These are phyloP conservation scores for Friedmanniomyces endolithicus DNA, from an alignment of 495 filamentous ascomycete genomes.

Conservation along the genomic window DNA sequence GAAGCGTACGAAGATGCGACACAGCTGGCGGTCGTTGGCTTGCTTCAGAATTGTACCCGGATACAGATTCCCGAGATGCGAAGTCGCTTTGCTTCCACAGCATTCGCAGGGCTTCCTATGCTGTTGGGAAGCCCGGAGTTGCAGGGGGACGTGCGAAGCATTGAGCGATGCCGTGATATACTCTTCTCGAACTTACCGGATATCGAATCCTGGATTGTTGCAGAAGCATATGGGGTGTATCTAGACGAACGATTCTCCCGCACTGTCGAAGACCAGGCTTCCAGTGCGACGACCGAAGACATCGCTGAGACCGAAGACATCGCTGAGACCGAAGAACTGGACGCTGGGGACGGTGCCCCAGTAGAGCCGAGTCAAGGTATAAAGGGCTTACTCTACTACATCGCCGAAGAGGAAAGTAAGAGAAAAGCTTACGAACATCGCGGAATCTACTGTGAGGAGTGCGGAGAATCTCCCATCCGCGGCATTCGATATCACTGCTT, in stretches of 20 bases:
- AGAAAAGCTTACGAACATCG: conserved; percentile 85
- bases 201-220: background rate
- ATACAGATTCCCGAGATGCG: background rate
- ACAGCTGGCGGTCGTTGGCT: background rate
- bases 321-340: conserved; percentile 7
- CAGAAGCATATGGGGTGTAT: background rate
- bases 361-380: conserved; percentile 35
- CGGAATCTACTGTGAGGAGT: conserved; percentile 77
- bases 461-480: background rate
- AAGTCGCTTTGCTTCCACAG: background rate
- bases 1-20: background rate
- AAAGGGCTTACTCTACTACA: conserved; percentile 32
- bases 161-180: background rate
- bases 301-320: conserved; percentile 11
- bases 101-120: background rate
- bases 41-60: background rate
- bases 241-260: background rate
- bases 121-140: background rate
- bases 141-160: background rate
- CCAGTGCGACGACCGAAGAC: background rate
- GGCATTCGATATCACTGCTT: conserved; percentile 20
- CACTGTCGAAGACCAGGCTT: background rate
- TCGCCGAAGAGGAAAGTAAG: conserved; percentile 54
- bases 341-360: conserved; percentile 1
- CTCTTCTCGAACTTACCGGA: background rate